Conservation (phyloP, 1,139 yeast species). For the Pneumocystis jirovecii region DNA sequence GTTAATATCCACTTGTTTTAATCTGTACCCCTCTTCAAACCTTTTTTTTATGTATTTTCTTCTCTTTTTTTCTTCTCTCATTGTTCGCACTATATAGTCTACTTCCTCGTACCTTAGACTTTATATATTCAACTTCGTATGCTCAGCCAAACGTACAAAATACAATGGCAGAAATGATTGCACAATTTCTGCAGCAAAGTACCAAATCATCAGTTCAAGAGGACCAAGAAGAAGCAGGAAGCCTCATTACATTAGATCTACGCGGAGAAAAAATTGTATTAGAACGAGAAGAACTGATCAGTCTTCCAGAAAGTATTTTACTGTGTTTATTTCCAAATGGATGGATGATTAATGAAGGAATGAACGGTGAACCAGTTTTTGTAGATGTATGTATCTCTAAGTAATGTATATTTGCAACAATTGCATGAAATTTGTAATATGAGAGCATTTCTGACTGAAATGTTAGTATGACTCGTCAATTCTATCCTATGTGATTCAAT, state of each 20-base stretch:
- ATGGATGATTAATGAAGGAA: slow-evolving; percentile 31
- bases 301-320: slow-evolving; percentile 77
- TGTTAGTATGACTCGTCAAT: slow-evolving; percentile 59
- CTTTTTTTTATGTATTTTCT: not conserved
- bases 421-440: not conserved
- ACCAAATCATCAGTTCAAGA: not conserved
- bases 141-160: not conserved
- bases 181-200: not conserved
- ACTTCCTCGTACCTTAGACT: too few species aligned
- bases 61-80: not conserved
- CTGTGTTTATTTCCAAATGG: slow-evolving; percentile 84
- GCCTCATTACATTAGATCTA: slow-evolving; percentile 42
- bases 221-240: slow-evolving; percentile 8
- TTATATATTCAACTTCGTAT: not conserved
- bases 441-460: not conserved
- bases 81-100: not conserved
- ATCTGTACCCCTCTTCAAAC: not conserved
- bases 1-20: not conserved
- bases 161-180: not conserved
- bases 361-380: slow-evolving; percentile 59
- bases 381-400: slow-evolving; percentile 25
- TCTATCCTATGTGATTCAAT: slow-evolving; percentile 63
- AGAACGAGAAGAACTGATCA: slow-evolving; percentile 76
- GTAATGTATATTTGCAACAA: not conserved
- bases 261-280: slow-evolving; percentile 53